These are phyloP conservation scores for Rosa rugosa DNA, from an alignment of 306 rosid genomes.

Conservation along the genomic window DNA sequence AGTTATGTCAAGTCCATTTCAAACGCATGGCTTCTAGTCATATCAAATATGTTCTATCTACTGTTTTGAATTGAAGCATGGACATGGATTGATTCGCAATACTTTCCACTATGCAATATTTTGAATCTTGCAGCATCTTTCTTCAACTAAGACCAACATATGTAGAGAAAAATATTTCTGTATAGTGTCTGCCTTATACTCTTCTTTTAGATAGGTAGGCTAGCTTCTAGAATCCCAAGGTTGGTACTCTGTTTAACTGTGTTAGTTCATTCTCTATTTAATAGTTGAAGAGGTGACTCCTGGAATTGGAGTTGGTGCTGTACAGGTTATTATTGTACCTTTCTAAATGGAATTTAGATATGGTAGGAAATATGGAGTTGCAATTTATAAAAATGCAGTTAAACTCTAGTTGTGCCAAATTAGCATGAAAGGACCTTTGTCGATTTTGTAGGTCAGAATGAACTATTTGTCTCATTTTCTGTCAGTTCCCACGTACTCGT, in stretches of 20 bases:
- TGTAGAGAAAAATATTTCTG: neutral
- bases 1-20: neutral
- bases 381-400: neutral
- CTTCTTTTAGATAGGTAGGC: neutral
- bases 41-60: neutral
- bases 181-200: neutral
- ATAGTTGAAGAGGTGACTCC: neutral
- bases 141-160: neutral
- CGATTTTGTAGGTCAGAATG: neutral
- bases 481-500: neutral
- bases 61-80: neutral
- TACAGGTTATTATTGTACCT: neutral
- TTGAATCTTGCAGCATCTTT: neutral
- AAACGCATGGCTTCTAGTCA: neutral
- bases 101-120: neutral
- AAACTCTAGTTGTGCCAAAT: neutral
- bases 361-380: neutral
- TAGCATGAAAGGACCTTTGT: neutral
- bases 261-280: neutral
- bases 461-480: neutral
- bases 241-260: neutral
- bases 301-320: neutral
- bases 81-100: neutral
- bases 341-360: neutral
- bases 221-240: neutral